Evolutionary conservation across 805 yeast species (phyloP), one percentile per base, ranked within the genome.

Genomic region (Kluyveromyces wickerhamii): DNA sequence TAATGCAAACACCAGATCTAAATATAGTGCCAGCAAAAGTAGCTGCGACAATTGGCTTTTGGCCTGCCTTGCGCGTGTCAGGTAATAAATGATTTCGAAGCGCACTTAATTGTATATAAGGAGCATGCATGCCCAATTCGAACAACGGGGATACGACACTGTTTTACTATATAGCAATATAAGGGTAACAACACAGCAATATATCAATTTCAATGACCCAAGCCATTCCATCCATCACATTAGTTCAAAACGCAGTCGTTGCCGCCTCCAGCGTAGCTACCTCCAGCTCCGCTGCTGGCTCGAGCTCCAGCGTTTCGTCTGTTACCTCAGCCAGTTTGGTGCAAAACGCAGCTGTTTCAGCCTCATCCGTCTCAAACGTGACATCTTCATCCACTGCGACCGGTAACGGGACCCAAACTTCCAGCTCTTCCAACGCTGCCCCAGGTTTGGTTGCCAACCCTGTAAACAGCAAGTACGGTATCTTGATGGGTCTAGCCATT

Each of bases 381-480:
- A 34, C 42, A 34, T 30, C 51, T 27, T 35, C 48, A 21, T n/a
- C 34, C 10, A 18, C 22, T 16, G 27, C 27, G 12, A 19, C 32
- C 25, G 23, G 45, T 8, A 29, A 39, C n/a, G 25, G 43, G 8
- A 34, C 41, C 20, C 14, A 43, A 7, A n/a, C 40, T n/a, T 25
- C 42, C 15, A 36, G 44, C 37, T 39, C 37, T 19, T 36, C 53
- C 33, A 49, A 46, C 25, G 59, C 53, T 23, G 61, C 59, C 37
- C 51, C 60, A 29, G 57, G 51, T 35, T 39, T 50, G 35, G 53
- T 61, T 34, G 59, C 60, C 42, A 49, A 59, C 50, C 63, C 62
- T 42, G 34, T 58, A 35, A 52, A 62, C 34, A 57, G 71, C 71
- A 57, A 64, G 43, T 52, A 58, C 40, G 66, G 65, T 51, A 50